Conservation (phyloP, 1,284 basidiomycete genomes). For the Cryptococcus wingfieldii region DNA sequence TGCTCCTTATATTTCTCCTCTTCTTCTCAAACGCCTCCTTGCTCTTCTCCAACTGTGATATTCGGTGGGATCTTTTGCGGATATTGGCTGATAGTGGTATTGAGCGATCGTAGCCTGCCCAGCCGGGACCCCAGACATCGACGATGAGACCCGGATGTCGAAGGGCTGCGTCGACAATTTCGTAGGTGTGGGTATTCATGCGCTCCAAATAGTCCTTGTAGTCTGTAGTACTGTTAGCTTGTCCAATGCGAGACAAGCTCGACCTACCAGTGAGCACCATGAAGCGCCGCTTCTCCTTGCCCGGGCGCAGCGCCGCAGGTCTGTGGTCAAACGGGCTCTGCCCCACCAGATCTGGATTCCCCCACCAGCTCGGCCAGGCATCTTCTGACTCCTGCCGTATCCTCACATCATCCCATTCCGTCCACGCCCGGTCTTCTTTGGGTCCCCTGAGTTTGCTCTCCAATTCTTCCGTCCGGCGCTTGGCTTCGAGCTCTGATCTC, state of each 20-base stretch:
- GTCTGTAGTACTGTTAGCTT: conserved; percentile 11
- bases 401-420: conserved; percentile 12
- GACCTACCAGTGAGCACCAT: conserved; percentile 47
- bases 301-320: conserved; percentile 10
- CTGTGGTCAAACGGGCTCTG: conserved; percentile 41
- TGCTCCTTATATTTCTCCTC: conserved; percentile 5
- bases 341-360: conserved; percentile 38
- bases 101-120: conserved; percentile 39
- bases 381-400: conserved; percentile 12
- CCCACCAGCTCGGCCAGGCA: conserved; percentile 42
- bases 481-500: conserved; percentile 8
- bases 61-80: conserved; percentile 31
- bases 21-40: conserved; percentile 10
- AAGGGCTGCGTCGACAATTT: conserved; percentile 46
- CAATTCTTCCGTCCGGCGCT: conserved; percentile 8
- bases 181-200: conserved; percentile 49
- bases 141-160: conserved; percentile 42
- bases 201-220: conserved; percentile 47
- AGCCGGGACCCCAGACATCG: conserved; percentile 49
- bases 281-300: conserved; percentile 27
- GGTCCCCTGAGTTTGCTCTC: conserved; percentile 2
- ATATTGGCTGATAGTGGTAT: conserved; percentile 42
- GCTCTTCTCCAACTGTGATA: conserved; percentile 27
- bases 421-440: conserved; percentile 7
- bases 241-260: neutral